Evolutionary conservation across 2,329 filamentous ascomycete genomes (phyloP), one percentile per base, ranked within the genome.

Genomic region (Paecilomyces sp.): DNA sequence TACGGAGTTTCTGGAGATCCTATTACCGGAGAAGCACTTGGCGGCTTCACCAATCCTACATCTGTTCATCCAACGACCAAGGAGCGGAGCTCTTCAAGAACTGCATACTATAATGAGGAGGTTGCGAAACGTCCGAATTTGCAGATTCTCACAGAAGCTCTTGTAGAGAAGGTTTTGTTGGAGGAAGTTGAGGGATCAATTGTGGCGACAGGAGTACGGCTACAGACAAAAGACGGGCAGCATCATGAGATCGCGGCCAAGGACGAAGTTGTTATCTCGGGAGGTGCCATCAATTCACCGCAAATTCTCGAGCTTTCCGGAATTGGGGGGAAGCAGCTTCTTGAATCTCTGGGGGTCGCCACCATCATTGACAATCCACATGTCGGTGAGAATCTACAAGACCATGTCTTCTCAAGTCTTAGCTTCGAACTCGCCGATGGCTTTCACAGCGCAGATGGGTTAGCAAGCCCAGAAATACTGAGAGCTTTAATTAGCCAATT

Each of bases 251-350:
- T 75, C 6, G 74, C 62, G 3, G 73, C 66, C 61, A 68, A 60
- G 12, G 66, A 69, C 54, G 85, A 88, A 63, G 79, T 88, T 12
- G 78, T 89, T 36, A 70, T 89, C 3, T 81, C 80, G 1, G 84
- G 83, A 0, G 86, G 86, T 0, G 80, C 80, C 22, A 74, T 83
- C 51, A 80, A 81, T 66, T 84, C 81, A 15, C 86, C 80, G 2
- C 83, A 81, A 70, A 75, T 85, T 18, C 79, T 83, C 15, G 85
- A 88, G 63, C 75, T 86, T 1, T 87, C 84, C 0, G 85, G 85
- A 0, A 78, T 88, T 25, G 85, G 86, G 2, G 75, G 78, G 54
- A 70, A 74, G 0, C 68, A 70, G 0, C 65, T 81, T 1, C 72
- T 83, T 1, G 62, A 68, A 9, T 66, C 66, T 0, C 75, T 75